Evolutionary conservation across 345 rosid species (phyloP).

Genomic region (Citrus unshiu): DNA sequence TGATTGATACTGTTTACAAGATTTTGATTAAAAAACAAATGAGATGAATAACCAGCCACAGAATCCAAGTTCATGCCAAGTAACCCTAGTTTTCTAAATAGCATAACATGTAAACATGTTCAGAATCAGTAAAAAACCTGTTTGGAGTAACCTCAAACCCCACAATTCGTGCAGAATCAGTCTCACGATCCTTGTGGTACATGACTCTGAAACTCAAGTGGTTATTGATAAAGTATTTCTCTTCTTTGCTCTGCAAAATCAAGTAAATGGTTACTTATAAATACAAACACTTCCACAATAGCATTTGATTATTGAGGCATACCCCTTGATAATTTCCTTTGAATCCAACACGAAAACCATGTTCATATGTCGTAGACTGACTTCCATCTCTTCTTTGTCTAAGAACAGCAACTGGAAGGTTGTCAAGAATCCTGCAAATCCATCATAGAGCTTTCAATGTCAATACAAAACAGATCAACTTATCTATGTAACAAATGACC

Average conservation of each 20-base stretch:
- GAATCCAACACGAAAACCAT: constrained; percentile 94
- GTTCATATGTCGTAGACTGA: constrained; percentile 82
- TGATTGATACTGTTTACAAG: constrained; percentile 71
- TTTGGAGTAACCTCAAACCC: constrained; percentile 94
- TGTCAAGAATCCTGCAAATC: constrained; percentile 83
- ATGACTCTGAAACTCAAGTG: constrained; percentile 93
- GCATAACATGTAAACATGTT: neutral
- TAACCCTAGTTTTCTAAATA: neutral
- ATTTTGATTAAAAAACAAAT: neutral
- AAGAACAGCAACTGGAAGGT: constrained; percentile 96
- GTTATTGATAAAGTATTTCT: constrained; percentile 87
- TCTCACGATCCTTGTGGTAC: constrained; percentile 81
- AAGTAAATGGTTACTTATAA: constrained; percentile 10
- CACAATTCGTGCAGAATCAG: constrained; percentile 89
- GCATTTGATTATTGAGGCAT: constrained; percentile 23
- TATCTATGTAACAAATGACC: neutral
- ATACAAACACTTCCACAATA: neutral
- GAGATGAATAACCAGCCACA: neutral
- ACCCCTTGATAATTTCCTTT: constrained; percentile 96
- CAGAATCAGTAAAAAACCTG: constrained; percentile 46
- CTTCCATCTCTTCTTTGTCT: constrained; percentile 93
- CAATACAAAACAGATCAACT: neutral
- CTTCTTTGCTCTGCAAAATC: constrained; percentile 83
- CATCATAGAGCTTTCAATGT: constrained; percentile 13
- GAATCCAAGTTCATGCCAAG: neutral